phyloP scores from a whole-genome alignment of 2,329 filamentous ascomycete species.

The Fusarium equiseti region DNA sequence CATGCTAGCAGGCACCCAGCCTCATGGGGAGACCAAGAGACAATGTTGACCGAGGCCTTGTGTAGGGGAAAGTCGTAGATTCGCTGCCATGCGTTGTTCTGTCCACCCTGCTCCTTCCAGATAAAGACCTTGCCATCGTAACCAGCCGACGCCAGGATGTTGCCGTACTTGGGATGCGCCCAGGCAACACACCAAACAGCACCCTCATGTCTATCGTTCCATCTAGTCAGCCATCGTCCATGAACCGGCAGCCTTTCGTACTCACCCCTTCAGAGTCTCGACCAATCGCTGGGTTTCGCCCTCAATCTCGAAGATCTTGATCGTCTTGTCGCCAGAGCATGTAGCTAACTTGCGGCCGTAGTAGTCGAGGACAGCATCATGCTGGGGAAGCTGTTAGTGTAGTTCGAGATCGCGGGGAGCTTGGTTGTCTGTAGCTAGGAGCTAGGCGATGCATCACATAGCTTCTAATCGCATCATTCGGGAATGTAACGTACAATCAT shows the following conservation, averaged over 20 bases:
- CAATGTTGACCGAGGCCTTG: slow-evolving; percentile 96
- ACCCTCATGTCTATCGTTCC: slow-evolving; percentile 81
- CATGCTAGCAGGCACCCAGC: slow-evolving; percentile 94
- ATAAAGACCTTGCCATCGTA: slow-evolving; percentile 99
- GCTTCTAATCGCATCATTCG: slow-evolving; percentile 19
- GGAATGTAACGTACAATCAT: slow-evolving; percentile 86
- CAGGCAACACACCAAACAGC: slow-evolving; percentile 98
- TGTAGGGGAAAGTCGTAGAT: slow-evolving; percentile 95
- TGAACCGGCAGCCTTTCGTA: slow-evolving; percentile 7
- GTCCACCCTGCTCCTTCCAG: slow-evolving; percentile 85
- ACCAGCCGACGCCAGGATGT: slow-evolving; percentile 92
- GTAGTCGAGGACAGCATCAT: slow-evolving; percentile 98
- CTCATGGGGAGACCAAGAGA: slow-evolving; percentile 98
- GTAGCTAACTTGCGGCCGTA: slow-evolving; percentile 96
- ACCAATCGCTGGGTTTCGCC: slow-evolving; percentile 89
- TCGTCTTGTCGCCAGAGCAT: slow-evolving; percentile 97
- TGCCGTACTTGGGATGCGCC: slow-evolving; percentile 98
- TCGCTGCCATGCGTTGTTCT: slow-evolving; percentile 77
- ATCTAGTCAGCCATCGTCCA: slow-evolving; percentile 29
- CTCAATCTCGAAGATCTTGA: slow-evolving; percentile 99
- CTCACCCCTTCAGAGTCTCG: slow-evolving; percentile 94
- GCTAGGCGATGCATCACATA: slow-evolving; percentile 9
- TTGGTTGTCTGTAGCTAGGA: neutral
- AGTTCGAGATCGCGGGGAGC: slow-evolving; percentile 25
- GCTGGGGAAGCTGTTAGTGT: slow-evolving; percentile 63